Evolutionary conservation across 139 green algal species (phyloP), one percentile per base, ranked within the genome.

Genomic region (Axilococcus clingmanii): DNA sequence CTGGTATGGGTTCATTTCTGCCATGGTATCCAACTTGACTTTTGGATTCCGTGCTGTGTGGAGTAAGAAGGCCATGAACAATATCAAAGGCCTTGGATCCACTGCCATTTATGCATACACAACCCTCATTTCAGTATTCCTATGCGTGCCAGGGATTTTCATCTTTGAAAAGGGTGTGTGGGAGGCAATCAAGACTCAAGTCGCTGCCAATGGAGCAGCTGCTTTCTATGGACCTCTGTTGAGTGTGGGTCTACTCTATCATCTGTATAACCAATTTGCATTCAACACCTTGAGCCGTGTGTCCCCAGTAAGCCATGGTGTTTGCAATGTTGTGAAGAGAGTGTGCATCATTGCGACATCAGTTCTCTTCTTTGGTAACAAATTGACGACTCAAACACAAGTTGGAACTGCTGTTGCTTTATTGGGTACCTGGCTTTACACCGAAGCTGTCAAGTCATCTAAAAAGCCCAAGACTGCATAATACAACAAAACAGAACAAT

Each of bases 291-390:
- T 99, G 59, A 69, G 83, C 31, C 82, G 89, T 49, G 89, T 99
- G 31, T 85, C 69, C 48, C 91, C 92, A 12, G 88, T 99, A 55
- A 94, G 85, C 19, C 89, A 97, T 67, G 89, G 91, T 49, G 92
- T 99, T 42, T 96, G 92, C 82, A 99, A 99, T 75, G 92, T 98
- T n/a, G 86, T 96, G 35, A 99, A 99, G 84, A 76, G 92, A 52
- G 72, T 98, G 36, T 84, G 85, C 63, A 97, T 99, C 69, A 99
- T 99, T 69, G 79, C 63, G 55, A 93, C 86, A 25, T 91, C 89
- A 11, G 72, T 81, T 19, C 24, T 83, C 6, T 85, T 78, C 65
- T 86, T 84, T 40, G 69, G 78, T 53, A 93, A 85, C 69, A 72
- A 55, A 33, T 76, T 97, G 50, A 93, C 82, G 16, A 67, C 48